Conservation (phyloP, 345 rosid genomes). For the Clausena lansium region DNA sequence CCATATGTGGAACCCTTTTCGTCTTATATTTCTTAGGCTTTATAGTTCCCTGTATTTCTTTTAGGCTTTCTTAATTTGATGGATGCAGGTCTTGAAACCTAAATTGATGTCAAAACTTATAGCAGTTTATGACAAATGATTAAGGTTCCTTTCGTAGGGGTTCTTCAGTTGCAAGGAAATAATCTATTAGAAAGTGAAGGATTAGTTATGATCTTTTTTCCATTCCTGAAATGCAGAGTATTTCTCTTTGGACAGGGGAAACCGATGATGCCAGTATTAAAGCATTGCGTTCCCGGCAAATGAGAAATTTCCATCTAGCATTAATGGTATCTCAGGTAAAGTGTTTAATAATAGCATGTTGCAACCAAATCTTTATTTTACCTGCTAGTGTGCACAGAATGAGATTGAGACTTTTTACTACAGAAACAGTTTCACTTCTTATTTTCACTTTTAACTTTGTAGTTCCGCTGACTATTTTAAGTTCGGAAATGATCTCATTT, state of each 20-base stretch:
- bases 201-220: not conserved
- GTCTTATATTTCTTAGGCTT: too few relatives aligned
- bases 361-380: not conserved
- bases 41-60: not conserved
- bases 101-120: not conserved
- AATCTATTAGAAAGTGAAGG: not conserved
- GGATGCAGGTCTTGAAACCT: not conserved
- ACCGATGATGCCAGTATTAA: conserved; percentile 56
- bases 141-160: not conserved
- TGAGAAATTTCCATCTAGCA: conserved; percentile 90
- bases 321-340: conserved; percentile 87
- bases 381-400: not conserved
- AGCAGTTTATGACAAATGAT: not conserved
- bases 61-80: not conserved
- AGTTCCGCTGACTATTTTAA: not conserved
- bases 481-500: not conserved
- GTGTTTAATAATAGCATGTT: not conserved
- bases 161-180: not conserved
- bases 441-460: not conserved
- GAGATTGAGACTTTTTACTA: not conserved
- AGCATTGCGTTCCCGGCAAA: conserved; percentile 77
- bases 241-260: conserved; percentile 56
- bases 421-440: not conserved
- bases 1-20: not conserved
- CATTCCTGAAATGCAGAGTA: not conserved